Percentiles rank a stretch among this genome's conserved stretches.
phyloP scores from a whole-genome alignment of 805 yeast species.

The Saccharomycopsis capsularis region DNA sequence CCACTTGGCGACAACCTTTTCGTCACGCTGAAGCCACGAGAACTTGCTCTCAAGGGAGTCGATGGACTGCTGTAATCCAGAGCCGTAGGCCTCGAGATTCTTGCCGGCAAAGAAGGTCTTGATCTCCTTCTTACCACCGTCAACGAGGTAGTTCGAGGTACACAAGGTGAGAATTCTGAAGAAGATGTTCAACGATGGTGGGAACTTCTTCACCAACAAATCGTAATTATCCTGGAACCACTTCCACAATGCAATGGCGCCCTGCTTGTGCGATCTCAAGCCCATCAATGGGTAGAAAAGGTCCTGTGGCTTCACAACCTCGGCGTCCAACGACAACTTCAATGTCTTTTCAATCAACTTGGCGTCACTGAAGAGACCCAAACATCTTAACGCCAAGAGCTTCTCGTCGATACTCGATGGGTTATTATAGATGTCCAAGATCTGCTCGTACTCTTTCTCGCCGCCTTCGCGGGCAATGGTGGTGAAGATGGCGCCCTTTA shows the following conservation, averaged over 20 bases:
- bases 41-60: constrained; percentile 53
- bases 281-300: constrained; percentile 73
- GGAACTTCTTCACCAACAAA: constrained; percentile 53
- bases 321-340: constrained; percentile 48
- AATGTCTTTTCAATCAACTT: constrained; percentile 50
- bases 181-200: constrained; percentile 76
- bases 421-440: constrained; percentile 52
- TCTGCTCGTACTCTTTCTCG: constrained; percentile 51
- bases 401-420: constrained; percentile 63
- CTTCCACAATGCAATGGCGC: constrained; percentile 62
- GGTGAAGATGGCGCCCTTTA: constrained; percentile 58
- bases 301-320: constrained; percentile 60
- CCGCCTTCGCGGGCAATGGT: constrained; percentile 65
- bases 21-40: constrained; percentile 54
- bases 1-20: constrained; percentile 42
- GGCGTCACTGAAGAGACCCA: constrained; percentile 56
- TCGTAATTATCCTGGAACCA: constrained; percentile 78
- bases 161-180: constrained; percentile 62
- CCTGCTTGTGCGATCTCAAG: constrained; percentile 52
- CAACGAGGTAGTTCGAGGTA: constrained; percentile 54
- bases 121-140: constrained; percentile 45
- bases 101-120: constrained; percentile 44
- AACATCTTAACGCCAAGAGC: constrained; percentile 56
- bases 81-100: constrained; percentile 58
- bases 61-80: constrained; percentile 56